Conservation (phyloP, 208 protist species). For the Trypanosoma melophagium region DNA sequence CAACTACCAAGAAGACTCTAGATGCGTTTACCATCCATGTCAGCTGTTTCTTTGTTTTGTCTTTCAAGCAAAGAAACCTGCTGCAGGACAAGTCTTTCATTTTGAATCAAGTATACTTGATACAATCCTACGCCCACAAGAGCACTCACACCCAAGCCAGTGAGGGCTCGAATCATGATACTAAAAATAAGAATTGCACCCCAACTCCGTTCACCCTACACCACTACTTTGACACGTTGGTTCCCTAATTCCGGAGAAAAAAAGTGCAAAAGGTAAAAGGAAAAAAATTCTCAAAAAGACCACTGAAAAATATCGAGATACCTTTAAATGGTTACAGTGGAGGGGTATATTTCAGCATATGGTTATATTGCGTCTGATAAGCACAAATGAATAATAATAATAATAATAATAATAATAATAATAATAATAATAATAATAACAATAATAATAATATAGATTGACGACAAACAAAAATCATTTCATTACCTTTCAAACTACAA, state of each 20-base stretch:
- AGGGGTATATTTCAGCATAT: too few species aligned
- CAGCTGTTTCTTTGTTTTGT: constrained; percentile 16
- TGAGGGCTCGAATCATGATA: constrained; percentile 35
- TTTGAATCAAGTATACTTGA: constrained; percentile 23
- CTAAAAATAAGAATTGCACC: background rate
- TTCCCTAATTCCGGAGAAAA: constrained; percentile 11
- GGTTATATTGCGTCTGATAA: too few species aligned
- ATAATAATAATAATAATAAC: too few species aligned
- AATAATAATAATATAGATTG: too few species aligned
- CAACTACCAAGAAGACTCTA: background rate
- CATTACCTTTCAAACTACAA: too few species aligned
- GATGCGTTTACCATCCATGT: background rate
- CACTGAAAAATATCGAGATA: too few species aligned
- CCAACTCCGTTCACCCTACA: too few species aligned
- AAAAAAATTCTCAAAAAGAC: background rate
- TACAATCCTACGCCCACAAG: constrained; percentile 33
- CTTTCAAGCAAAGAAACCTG: constrained; percentile 5
- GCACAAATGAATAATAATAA: too few species aligned
- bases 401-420: too few species aligned
- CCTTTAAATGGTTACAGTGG: too few species aligned
- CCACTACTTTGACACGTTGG: background rate
- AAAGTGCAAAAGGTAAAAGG: background rate
- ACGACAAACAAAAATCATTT: too few species aligned
- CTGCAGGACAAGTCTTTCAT: constrained; percentile 37
- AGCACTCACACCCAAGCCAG: constrained; percentile 23